Base-by-base conservation (phyloP, 768 basidiomycete species). In the Strobilomyces confusus region DNA sequence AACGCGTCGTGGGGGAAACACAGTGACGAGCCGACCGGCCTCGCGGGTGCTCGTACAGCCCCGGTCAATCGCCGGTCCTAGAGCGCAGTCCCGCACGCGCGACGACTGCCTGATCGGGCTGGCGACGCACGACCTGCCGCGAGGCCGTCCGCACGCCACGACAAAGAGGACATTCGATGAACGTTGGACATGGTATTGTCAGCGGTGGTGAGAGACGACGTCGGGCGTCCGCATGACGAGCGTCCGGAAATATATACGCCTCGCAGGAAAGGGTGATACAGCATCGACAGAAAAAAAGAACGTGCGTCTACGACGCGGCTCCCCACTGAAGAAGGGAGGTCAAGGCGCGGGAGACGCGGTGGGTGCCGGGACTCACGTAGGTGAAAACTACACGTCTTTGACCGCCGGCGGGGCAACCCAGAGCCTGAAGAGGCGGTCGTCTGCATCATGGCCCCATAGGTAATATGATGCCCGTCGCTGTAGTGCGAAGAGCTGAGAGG, bases 391-490 rank as follows among this genome's bases (percentile, higher is more conserved):
- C 41, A 66, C 4, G 2, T 69, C 65, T 46, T 67, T 69, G 13
- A 66, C 62, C 9, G 63, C 56, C 3, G 65, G 58, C 11, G 58
- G 49, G 25, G 60, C 49, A 8, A 69, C 59, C 61, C 60, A 65
- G 9, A 59, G 53, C 56, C 59, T 60, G 8, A 69, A 26, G 22
- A 52, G 44, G 22, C 49, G 43, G 63, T 72, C 60, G 58, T 72
- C 53, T 33, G 53, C 62, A 53, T 79, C 79, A 46, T 77, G 70
- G 4, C 84, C 86, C 65, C 78, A 78, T 12, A 87, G 67, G 68
- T 88, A 88, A 72, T 85, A 88, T 47, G 77, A 70, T 38, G 78
- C 75, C 20, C 86, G 76, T 15, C 71, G 69, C 53, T 73, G 72
- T 60, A 87, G 72, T 58, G 79, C 75, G 49, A 72, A 62, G 42